Base-by-base conservation (phyloP, 768 basidiomycete species). In the Lentinula detonsa region DNA sequence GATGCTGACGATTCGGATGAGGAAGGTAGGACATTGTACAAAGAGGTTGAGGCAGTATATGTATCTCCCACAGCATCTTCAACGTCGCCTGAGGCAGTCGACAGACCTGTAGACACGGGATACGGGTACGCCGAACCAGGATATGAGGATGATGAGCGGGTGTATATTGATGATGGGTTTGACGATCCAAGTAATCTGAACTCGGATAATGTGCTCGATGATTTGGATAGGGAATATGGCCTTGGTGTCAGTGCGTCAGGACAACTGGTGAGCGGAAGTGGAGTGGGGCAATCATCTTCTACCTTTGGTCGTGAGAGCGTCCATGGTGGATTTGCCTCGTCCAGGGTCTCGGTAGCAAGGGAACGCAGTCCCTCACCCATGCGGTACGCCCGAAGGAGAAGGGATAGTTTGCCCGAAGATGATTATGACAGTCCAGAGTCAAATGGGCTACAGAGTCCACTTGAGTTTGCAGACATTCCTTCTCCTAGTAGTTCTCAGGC, bases 111-210 rank as follows among this genome's bases (percentile, higher is more conserved):
- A 21, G 59, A 60, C 23, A 51, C 23, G 4, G 59, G 59, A 3
- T 60, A 33, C 16, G 59, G 59, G 35, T 60, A 60, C 31, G 59
- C 49, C 23, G 59, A 60, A 43, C 43, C 31, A 3, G 59, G 59
- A 51, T 60, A 51, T 21, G 59, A 60, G 35, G 59, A 60, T 60
- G 59, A 60, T 21, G 59, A 60, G 28, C 45, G 59, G 31, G 59
- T 60, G 21, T 60, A 60, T 52, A 48, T 60, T 40, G 59, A 60
- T 42, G 59, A 60, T 31, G 59, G 59, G 9, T 60, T 40, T 33
- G 50, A 52, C 42, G 59, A 52, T 13, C 59, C 59, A 2, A 52
- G 21, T 52, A 23, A 56, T 33, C 35, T n/a, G 16, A 18, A 39
- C 37, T 34, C 35, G 34, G 55, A 31, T 16, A 21, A 52, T 15